These are phyloP conservation scores for Dispira parvispora DNA, from an alignment of 192 early-diverging fungal genomes.

Conservation along the genomic window DNA sequence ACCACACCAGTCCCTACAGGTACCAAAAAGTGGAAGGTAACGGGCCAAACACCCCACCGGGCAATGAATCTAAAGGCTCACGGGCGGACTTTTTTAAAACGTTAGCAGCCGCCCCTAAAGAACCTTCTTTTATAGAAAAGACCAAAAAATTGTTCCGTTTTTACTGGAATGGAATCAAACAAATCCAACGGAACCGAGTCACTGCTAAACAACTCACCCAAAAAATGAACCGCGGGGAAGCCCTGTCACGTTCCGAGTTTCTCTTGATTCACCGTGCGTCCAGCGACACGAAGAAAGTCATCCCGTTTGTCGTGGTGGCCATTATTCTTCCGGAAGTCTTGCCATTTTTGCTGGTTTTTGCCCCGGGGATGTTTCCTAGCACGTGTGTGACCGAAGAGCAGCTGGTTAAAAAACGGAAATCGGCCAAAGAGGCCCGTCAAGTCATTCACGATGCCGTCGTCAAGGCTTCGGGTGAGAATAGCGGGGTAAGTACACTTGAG, in stretches of 20 bases:
- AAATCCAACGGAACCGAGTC: neutral
- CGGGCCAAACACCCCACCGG: too few species aligned
- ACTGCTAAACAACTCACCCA: neutral
- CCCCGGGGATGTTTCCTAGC: constrained; percentile 5
- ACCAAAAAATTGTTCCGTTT: neutral
- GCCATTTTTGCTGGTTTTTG: neutral
- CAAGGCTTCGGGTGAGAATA: neutral
- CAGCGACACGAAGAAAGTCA: neutral
- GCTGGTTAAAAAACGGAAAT: neutral
- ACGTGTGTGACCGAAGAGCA: constrained; percentile 1
- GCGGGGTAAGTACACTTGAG: neutral
- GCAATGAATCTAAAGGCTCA: too few species aligned
- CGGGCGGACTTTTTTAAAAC: neutral
- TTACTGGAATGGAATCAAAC: constrained; percentile 3
- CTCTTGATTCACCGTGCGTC: neutral
- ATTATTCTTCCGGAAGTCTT: constrained; percentile 2
- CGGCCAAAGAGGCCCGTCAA: constrained; percentile 1
- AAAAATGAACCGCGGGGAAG: neutral
- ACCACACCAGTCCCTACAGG: too few species aligned
- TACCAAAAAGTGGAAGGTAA: too few species aligned
- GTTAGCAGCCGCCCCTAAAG: neutral
- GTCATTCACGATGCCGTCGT: constrained; percentile 2
- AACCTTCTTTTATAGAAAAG: neutral
- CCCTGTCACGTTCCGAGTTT: neutral
- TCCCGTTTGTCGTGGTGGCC: constrained; percentile 1